Evolutionary conservation across 208 protist genomes (phyloP), one percentile per base, ranked within the genome.

Genomic region (Acanthamoeba castellanii): DNA sequence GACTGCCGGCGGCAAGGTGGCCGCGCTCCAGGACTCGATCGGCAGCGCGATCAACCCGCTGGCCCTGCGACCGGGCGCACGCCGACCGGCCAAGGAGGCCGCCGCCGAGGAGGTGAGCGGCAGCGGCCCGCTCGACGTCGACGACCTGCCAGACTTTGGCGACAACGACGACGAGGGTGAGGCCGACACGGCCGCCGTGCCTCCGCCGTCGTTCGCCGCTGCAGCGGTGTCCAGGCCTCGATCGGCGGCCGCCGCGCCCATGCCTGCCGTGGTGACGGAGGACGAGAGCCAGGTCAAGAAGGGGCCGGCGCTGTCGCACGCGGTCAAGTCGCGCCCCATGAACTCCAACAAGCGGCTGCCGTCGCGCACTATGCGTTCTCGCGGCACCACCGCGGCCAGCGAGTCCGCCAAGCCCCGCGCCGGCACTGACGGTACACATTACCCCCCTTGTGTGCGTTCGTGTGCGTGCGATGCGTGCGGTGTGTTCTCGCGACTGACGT

Each of bases 71-170:
- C 87, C 87, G 30, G 87, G 87, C 16, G 87, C 87, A 27, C 13
- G 27, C 22, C 87, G 27, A 20, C 87, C 87, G 3, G 20, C 18
- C 27, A 61, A 91, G 61, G 27, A 70, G 55, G 27, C 22, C n/a
- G 55, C 7, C 32, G 45, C 6, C 11, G 85, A 78, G 14, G 61
- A 68, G 34, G 37, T 34, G 14, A 27, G 30, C 72, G 72, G 72
- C 30, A 27, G 14, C 55, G 81, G 34, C 11, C 81, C 55, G 3
- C 27, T 34, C 7, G 87, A 50, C 8, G 42, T 74, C 20, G 61
- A 92, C 87, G 50, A 76, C 59, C 55, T 88, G 30, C 87, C 61
- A 9, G 87, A 92, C 61, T 74, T 92, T 92, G 87, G 34, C 61
- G 50, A 76, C 30, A 16, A 66, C 59, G 22, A 66, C 59, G 59